Percentiles rank a stretch among this genome's conserved stretches.
These are phyloP conservation scores for Ogataea minuta DNA, from an alignment of 805 yeast species.

Conservation along the genomic window DNA sequence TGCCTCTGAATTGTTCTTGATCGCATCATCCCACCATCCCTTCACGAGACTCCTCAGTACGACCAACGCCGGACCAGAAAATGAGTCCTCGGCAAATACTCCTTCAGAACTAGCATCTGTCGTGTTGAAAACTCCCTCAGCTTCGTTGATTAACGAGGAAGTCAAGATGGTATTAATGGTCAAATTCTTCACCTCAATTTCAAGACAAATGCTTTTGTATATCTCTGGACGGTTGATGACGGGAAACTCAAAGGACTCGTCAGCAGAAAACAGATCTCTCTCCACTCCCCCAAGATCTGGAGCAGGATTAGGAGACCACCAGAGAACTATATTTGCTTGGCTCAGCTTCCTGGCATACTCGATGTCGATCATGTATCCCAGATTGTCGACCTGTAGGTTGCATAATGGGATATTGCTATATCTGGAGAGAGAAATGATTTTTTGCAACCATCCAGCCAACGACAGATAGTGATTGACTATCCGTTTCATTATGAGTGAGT, in stretches of 20 bases:
- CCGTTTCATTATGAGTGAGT: slow-evolving; percentile 58
- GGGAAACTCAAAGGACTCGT: slow-evolving; percentile 64
- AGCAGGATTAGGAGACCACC: slow-evolving; percentile 87
- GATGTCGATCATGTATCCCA: slow-evolving; percentile 78
- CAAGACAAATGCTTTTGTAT: slow-evolving; percentile 75
- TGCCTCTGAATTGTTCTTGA: slow-evolving; percentile 63
- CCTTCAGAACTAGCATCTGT: slow-evolving; percentile 20
- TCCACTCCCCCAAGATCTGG: slow-evolving; percentile 87
- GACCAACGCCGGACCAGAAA: slow-evolving; percentile 69
- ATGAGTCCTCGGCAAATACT: slow-evolving; percentile 77
- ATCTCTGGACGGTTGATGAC: slow-evolving; percentile 73
- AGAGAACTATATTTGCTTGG: slow-evolving; percentile 66
- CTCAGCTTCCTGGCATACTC: slow-evolving; percentile 77
- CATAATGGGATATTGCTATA: slow-evolving; percentile 85
- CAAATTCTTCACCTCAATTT: slow-evolving; percentile 73
- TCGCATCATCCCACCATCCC: slow-evolving; percentile 92
- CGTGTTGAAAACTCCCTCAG: slow-evolving; percentile 75
- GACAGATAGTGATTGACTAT: slow-evolving; percentile 70
- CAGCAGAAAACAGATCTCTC: slow-evolving; percentile 51
- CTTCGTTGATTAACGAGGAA: slow-evolving; percentile 79
- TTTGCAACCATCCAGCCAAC: slow-evolving; percentile 68
- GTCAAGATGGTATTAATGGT: slow-evolving; percentile 85
- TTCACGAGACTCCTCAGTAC: slow-evolving; percentile 74
- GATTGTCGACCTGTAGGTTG: slow-evolving; percentile 74
- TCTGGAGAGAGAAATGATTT: slow-evolving; percentile 60